Percentiles rank a stretch among this genome's conserved stretches.
Evolutionary conservation across 2,329 filamentous ascomycete species (phyloP).

Genomic region (Eutypella sp.): DNA sequence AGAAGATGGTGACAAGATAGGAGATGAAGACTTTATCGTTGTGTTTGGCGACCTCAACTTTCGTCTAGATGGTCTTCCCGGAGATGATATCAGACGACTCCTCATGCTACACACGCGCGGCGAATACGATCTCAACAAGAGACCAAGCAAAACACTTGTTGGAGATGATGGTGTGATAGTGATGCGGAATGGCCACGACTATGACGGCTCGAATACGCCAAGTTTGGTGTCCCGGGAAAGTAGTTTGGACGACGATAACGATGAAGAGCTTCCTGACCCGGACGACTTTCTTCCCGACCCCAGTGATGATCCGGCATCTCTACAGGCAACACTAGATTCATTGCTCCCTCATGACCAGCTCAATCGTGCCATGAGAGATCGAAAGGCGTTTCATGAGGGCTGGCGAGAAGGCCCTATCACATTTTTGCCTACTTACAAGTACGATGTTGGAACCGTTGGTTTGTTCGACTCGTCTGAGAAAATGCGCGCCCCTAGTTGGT

Average conservation of each 20-base stretch:
- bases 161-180: constrained; percentile 49
- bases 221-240: constrained; percentile 26
- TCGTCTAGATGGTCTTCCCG: constrained; percentile 79
- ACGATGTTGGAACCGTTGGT: constrained; percentile 88
- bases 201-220: constrained; percentile 28
- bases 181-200: constrained; percentile 42
- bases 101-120: constrained; percentile 77
- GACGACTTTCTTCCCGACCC: constrained; percentile 65
- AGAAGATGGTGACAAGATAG: constrained; percentile 66
- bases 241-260: constrained; percentile 29
- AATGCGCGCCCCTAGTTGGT: constrained; percentile 89
- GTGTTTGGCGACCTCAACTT: constrained; percentile 98
- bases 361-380: constrained; percentile 62
- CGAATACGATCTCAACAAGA: constrained; percentile 60
- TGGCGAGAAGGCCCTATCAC: constrained; percentile 86
- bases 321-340: constrained; percentile 84
- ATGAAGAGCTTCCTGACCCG: constrained; percentile 49
- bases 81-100: constrained; percentile 81
- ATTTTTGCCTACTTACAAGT: constrained; percentile 95
- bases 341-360: constrained; percentile 89
- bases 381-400: constrained; percentile 83
- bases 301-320: constrained; percentile 72
- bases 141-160: constrained; percentile 30
- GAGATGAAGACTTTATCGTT: constrained; percentile 88
- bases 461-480: constrained; percentile 96